phyloP scores from a whole-genome alignment of 23 red algal species.

The Chondrus crispus region DNA sequence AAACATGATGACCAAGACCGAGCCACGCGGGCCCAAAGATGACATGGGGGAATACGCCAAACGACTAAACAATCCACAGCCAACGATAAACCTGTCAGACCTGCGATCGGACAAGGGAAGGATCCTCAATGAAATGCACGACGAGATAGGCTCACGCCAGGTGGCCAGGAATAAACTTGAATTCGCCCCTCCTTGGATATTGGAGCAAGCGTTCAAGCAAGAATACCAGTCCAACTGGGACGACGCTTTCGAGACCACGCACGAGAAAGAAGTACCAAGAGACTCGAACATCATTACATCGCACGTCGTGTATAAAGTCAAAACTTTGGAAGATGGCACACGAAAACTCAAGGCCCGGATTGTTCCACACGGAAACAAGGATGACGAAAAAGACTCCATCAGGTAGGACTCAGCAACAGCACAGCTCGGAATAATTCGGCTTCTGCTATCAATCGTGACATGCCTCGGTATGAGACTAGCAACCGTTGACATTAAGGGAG shows the following conservation, averaged over 20 bases:
- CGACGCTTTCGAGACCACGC: background rate
- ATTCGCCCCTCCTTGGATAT: conserved; percentile 32
- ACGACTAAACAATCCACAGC: no score
- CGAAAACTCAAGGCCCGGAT: conserved; percentile 9
- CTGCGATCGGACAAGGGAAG: background rate
- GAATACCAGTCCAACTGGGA: conserved; percentile 27
- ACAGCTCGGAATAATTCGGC: no score
- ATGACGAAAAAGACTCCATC: no score
- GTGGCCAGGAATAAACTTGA: background rate
- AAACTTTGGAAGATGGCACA: background rate
- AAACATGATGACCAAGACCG: no score
- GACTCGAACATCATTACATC: conserved; percentile 36
- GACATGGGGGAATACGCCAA: background rate
- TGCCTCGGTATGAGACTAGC: background rate
- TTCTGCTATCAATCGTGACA: background rate
- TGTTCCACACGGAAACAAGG: background rate
- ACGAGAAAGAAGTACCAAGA: background rate
- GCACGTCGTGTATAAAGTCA: conserved; percentile 36
- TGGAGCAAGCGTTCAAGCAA: background rate
- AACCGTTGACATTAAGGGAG: conserved; percentile 13
- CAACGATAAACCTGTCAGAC: no score
- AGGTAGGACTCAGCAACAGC: no score
- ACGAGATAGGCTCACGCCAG: conserved; percentile 6
- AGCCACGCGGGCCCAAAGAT: no score
- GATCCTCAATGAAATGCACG: background rate